Base-by-base conservation (phyloP, 495 filamentous ascomycete genomes). In the Hypoxylon fragiforme region DNA sequence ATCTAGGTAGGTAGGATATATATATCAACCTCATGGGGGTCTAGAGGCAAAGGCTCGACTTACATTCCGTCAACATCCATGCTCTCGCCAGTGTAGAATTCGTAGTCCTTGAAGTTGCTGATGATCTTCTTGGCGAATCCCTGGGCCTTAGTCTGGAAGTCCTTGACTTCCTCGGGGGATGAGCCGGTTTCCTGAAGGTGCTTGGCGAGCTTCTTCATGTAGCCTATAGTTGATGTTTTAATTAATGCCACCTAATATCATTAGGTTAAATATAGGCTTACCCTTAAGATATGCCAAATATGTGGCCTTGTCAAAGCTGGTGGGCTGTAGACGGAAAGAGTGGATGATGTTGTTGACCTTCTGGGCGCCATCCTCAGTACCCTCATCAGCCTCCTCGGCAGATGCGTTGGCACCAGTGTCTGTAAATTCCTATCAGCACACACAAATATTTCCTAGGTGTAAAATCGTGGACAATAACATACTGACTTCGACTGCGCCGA, bases 381-480 rank as follows among this genome's bases (percentile, higher is more conserved):
- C 80, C 56, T 92, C 92, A 16, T 85, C 90, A 45, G 70, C 85
- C 64, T 86, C 94, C 78, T 97, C 94, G 56, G 94, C 91, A 52
- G 94, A 97, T 52, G 94, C 89, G 77, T 97, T 98, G 77, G 91
- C 95, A 72, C 94, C 94, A 68, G 85, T 96, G 66, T 97, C 91
- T 85, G 52, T 15, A 19, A 21, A 37, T 7, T 43, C 22, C 14
- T 30, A 18, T 57, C 32, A 46, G 19, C 40, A 34, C 2, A 46
- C n/a, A 12, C 9, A 6, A 34, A 38, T 30, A 11, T 13, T 39
- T 43, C n/a, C 14, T 19, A 42, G 16, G 45, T 65, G 21, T 65
- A 34, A 15, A n/a, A n/a, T n/a, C n/a, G n/a, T n/a, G 8, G 4
- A 19, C 34, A 20, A 14, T 22, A 19, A 81, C 85, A 59, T 66